Conservation (phyloP, 768 basidiomycete genomes). For the Psilocybe azurescens region DNA sequence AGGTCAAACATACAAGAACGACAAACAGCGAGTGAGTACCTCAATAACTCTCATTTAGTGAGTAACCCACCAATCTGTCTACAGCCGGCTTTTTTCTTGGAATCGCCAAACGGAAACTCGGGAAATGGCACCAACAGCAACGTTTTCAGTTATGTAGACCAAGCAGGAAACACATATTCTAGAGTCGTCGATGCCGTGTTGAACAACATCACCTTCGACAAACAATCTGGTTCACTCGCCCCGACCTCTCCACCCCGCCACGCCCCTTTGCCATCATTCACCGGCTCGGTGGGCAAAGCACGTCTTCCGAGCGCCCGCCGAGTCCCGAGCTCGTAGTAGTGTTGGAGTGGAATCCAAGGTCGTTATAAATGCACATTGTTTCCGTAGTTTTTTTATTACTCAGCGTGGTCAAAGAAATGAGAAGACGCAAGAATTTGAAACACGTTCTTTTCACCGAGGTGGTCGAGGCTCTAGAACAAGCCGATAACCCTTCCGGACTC, state of each 20-base stretch:
- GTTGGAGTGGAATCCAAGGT: constrained; percentile 9
- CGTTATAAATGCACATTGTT: neutral
- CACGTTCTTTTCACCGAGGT: constrained; percentile 4
- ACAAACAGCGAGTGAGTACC: constrained; percentile 59
- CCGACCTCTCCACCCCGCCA: constrained; percentile 16
- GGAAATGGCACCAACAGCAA: constrained; percentile 79
- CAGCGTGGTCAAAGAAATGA: neutral
- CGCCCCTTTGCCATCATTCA: constrained; percentile 9
- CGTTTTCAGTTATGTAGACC: constrained; percentile 64
- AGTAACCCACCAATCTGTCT: neutral
- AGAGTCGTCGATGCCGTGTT: constrained; percentile 64
- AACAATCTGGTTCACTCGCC: constrained; percentile 55
- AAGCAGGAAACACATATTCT: constrained; percentile 63
- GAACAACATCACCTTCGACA: constrained; percentile 65
- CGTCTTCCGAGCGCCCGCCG: constrained; percentile 26
- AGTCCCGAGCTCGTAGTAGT: constrained; percentile 9
- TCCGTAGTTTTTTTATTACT: neutral
- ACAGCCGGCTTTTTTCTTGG: constrained; percentile 58
- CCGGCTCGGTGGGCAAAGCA: constrained; percentile 14
- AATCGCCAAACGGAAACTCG: constrained; percentile 48
- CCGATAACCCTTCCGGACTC: constrained; percentile 85
- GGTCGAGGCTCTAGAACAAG: constrained; percentile 62
- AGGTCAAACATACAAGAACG: constrained; percentile 61
- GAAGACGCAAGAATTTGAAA: neutral
- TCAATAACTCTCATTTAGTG: neutral